Conservation (phyloP, 768 basidiomycete species). For the Amanita thiersii region DNA sequence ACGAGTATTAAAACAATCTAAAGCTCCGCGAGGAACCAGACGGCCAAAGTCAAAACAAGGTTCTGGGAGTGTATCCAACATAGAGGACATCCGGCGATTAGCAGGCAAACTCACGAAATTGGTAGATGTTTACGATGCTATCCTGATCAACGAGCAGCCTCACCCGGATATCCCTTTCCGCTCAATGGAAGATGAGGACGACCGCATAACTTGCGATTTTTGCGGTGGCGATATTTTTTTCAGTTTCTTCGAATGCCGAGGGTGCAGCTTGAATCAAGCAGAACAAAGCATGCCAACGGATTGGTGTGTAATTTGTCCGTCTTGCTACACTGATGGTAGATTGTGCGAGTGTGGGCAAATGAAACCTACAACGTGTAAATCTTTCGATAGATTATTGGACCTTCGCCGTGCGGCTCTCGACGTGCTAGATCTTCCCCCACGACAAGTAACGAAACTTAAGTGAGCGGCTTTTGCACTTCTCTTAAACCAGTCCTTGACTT, state of each 20-base stretch:
- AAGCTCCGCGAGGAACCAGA: neutral
- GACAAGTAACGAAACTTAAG: too few relatives aligned
- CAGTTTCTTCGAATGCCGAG: slow-evolving; percentile 65
- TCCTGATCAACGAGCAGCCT: slow-evolving; percentile 42
- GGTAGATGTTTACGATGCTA: slow-evolving; percentile 38
- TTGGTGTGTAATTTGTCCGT: slow-evolving; percentile 52
- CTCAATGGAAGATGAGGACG: slow-evolving; percentile 9
- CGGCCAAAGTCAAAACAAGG: neutral
- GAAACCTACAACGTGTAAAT: slow-evolving; percentile 51
- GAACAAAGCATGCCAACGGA: slow-evolving; percentile 20
- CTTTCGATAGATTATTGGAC: slow-evolving; percentile 36
- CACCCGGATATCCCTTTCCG: slow-evolving; percentile 15
- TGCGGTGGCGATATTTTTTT: slow-evolving; percentile 79
- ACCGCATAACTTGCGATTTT: slow-evolving; percentile 58
- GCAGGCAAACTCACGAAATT: slow-evolving; percentile 24
- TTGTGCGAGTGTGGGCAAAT: slow-evolving; percentile 57
- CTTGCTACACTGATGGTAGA: slow-evolving; percentile 74
- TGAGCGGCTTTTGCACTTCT: too few relatives aligned
- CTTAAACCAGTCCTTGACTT: too few relatives aligned
- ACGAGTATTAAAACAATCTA: neutral
- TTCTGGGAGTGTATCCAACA: neutral
- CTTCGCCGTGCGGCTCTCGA: slow-evolving; percentile 11
- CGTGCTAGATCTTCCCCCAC: too few relatives aligned
- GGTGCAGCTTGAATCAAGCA: slow-evolving; percentile 25
- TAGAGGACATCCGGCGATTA: neutral